phyloP scores from a whole-genome alignment of 352 stramenopile species.

The Globisporangium lucens region DNA sequence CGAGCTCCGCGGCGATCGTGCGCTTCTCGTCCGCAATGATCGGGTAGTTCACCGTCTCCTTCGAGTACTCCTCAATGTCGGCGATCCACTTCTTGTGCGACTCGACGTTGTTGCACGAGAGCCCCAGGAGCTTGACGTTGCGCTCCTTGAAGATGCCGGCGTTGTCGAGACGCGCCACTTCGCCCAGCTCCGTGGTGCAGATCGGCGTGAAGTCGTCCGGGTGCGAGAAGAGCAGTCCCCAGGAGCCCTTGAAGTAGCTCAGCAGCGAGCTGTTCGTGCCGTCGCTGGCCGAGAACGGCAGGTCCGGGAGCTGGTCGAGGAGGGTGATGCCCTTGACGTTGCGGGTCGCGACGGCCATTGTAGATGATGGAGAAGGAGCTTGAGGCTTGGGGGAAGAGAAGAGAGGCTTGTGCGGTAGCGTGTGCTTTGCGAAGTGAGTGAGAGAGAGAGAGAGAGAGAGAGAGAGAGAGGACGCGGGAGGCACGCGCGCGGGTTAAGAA shows the following conservation, averaged over 20 bases:
- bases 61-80: constrained; percentile 50
- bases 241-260: constrained; percentile 57
- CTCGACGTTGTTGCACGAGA: constrained; percentile 75
- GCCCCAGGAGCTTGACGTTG: constrained; percentile 77
- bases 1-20: constrained; percentile 73
- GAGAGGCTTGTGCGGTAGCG: background rate
- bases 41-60: constrained; percentile 79
- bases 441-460: no score
- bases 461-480: no score
- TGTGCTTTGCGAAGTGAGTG: constrained; percentile 7
- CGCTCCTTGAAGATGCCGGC: constrained; percentile 70
- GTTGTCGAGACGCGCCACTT: constrained; percentile 80
- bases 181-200: constrained; percentile 91
- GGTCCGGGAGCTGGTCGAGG: constrained; percentile 15
- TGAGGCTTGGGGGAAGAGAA: background rate
- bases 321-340: constrained; percentile 9
- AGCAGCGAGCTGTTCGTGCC: constrained; percentile 50
- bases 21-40: constrained; percentile 44
- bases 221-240: constrained; percentile 77
- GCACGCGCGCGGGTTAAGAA: background rate
- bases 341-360: constrained; percentile 8
- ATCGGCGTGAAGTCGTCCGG: constrained; percentile 91
- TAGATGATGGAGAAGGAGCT: background rate
- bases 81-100: constrained; percentile 85
- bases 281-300: constrained; percentile 30